Conservation (phyloP, 2,329 filamentous ascomycete species). For the Ophiocordyceps polyrhachis-furcata region DNA sequence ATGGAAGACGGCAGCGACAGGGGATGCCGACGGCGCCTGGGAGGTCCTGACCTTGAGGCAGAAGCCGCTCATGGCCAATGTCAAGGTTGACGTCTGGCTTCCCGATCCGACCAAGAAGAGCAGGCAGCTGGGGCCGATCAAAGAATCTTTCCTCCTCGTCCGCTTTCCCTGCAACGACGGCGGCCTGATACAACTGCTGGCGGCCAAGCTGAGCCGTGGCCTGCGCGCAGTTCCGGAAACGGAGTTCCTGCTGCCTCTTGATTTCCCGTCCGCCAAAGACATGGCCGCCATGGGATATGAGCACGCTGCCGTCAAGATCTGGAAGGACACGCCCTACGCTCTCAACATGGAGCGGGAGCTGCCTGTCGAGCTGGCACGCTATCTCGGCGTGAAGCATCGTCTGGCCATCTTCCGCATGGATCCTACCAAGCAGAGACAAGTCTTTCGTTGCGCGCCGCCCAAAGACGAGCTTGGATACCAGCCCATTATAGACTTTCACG, state of each 20-base stretch:
- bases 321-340: slow-evolving; percentile 36
- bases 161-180: slow-evolving; percentile 42
- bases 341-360: slow-evolving; percentile 40
- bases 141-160: slow-evolving; percentile 42
- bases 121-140: slow-evolving; percentile 30
- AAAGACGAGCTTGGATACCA: slow-evolving; percentile 42
- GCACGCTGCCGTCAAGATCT: slow-evolving; percentile 43
- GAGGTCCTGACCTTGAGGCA: slow-evolving; percentile 52
- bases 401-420: slow-evolving; percentile 53
- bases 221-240: slow-evolving; percentile 34
- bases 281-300: slow-evolving; percentile 39
- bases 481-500: slow-evolving; percentile 48
- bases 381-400: slow-evolving; percentile 46
- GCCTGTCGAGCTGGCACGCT: slow-evolving; percentile 42
- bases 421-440: slow-evolving; percentile 33
- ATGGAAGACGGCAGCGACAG: slow-evolving; percentile 7
- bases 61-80: slow-evolving; percentile 50
- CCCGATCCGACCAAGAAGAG: slow-evolving; percentile 40
- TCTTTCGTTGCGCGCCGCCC: slow-evolving; percentile 40
- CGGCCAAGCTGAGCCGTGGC: slow-evolving; percentile 32
- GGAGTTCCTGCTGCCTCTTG: slow-evolving; percentile 48
- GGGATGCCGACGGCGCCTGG: slow-evolving; percentile 28
- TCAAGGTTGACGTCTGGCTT: slow-evolving; percentile 50
- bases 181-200: slow-evolving; percentile 27
- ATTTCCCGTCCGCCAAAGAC: slow-evolving; percentile 36